Evolutionary conservation across 2,329 filamentous ascomycete genomes (phyloP), one percentile per base, ranked within the genome.

Genomic region (Calonectria naviculata): DNA sequence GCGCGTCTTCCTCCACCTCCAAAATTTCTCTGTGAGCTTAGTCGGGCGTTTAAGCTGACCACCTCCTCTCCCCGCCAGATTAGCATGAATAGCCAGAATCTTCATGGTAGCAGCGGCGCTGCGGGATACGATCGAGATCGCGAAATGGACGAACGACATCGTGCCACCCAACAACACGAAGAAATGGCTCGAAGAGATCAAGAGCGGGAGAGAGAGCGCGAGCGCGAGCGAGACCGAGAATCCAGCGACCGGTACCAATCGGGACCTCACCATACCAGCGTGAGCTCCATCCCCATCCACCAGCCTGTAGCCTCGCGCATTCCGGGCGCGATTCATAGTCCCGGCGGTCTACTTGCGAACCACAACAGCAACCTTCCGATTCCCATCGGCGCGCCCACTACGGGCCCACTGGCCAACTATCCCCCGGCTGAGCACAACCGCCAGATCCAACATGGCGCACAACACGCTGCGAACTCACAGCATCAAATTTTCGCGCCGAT

Each of bases 281-380:
- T 94, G 44, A 94, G 93, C 68, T 95, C 95, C 3, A 94, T 98
- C 66, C 95, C 95, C 66, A 93, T 98, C 78, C 96, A 98, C 83
- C 96, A 98, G 83, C 96, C 96, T 6, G 95, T 98, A 70, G 96
- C 96, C 73, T 91, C 95, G 80, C 88, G 95, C 83, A 87, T 95
- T 73, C 85, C 93, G 68, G 93, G 92, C 74, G 93, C 94, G 64
- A 97, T 98, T 68, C 96, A 98, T 81, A 97, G 95, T 54, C 96
- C 96, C 1, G 96, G 97, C 75, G 96, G 96, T 10, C 88, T 98
- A 41, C 90, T 98, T 44, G 90, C 93, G 10, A 94, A 92, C 75
- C 91, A 95, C 76, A 91, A 92, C 64, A 88, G 89, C 38, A 89
- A 89, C 38, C 86, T 89, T 31, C 83, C 87, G 42, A 88, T 88